Percentiles rank a stretch among this genome's conserved stretches.
Conservation (phyloP, 495 filamentous ascomycete species). For the Eremomyces bilateralis region DNA sequence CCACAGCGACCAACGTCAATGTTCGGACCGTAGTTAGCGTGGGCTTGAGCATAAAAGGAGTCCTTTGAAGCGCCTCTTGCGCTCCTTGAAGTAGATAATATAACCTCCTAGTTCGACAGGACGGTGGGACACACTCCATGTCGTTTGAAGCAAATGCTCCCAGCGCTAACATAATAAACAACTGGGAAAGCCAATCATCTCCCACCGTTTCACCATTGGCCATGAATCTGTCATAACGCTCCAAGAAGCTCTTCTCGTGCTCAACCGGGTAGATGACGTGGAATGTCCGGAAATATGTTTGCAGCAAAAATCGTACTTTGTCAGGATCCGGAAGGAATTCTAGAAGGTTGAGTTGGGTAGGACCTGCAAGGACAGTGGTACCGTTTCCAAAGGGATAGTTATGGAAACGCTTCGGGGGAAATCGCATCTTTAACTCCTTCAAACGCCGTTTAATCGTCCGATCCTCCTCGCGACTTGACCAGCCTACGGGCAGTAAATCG, state of each 20-base stretch:
- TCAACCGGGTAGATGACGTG: not conserved
- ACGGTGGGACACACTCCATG: not conserved
- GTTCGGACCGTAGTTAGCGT: not conserved
- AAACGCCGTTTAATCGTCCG: not conserved
- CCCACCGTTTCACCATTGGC: not conserved
- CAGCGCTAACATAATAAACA: constrained; percentile 1
- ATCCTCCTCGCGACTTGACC: not conserved
- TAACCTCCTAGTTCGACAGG: not conserved
- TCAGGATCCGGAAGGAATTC: not conserved
- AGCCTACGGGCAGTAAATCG: not conserved
- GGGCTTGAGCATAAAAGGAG: constrained; percentile 1
- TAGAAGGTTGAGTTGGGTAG: not conserved
- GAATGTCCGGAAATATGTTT: not conserved
- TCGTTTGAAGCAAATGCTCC: not conserved
- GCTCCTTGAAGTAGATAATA: not conserved
- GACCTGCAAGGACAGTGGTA: not conserved
- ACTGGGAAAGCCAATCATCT: not conserved
- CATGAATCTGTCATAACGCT: not conserved
- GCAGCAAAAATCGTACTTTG: not conserved
- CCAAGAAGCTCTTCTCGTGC: not conserved
- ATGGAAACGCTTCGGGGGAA: not conserved
- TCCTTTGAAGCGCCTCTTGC: not conserved
- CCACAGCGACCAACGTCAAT: not conserved
- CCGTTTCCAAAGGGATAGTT: not conserved
- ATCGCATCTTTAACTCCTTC: not conserved